Base-by-base conservation (phyloP, 495 filamentous ascomycete genomes). In the Penicillium macrosclerotiorum region DNA sequence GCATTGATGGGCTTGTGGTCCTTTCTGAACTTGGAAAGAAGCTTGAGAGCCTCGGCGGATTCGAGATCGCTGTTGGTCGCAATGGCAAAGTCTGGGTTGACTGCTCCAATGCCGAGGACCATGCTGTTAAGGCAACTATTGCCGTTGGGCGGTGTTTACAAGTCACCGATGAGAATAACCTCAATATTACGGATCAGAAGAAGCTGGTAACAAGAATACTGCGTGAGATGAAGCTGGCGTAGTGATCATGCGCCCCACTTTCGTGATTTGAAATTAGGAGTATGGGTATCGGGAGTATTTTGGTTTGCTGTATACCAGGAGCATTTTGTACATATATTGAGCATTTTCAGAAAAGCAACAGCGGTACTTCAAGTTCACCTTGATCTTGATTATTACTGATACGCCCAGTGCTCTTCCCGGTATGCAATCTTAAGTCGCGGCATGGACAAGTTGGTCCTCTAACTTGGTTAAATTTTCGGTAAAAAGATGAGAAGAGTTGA, bases 41-140 rank as follows among this genome's bases (percentile, higher is more conserved):
- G 32, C 74, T 84, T 37, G 71, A 92, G 32, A 77, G 79, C 38
- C 45, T 64, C 8, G 72, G 72, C 13, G 72, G 72, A n/a, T 98
- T 96, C 67, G 93, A 98, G 73, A 83, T 93, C 47, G 93, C 93
- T 3, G 89, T 96, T 19, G 94, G 94, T 17, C 82, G 91, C 62
- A 98, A 98, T 64, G 93, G 93, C 16, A 86, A 80, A 70, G 78
- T 96, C 26, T 96, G 93, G 93, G 84, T 97, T 13, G 80, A 89
- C 52, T 78, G 74, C 47, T 68, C 71, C 2, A 80, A 83, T 37
- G 85, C 82, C 11, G 84, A 75, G 35, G 68, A 72, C n/a, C 48
- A 43, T 43, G 63, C 68, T 8, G 64, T 85, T 19, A 77, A 72
- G 63, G 79, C 73, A 48, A 90, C 87, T 7, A 58, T 96, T 37